These are phyloP conservation scores for Pharus latifolius DNA, from an alignment of 176 grass and related monocot genomes.

Conservation along the genomic window DNA sequence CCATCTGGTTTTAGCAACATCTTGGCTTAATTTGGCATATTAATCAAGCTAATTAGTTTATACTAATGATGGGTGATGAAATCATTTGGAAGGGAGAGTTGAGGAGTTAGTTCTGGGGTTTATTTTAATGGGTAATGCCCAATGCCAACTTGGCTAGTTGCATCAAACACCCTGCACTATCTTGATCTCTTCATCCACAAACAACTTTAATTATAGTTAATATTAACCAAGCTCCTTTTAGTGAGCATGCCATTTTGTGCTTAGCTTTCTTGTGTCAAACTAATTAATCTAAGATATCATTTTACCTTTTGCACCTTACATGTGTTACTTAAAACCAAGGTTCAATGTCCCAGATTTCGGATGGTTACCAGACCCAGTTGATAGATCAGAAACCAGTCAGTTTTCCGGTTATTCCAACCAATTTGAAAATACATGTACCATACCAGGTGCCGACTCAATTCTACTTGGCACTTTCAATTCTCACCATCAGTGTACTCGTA, in stretches of 20 bases:
- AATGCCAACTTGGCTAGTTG: conserved; percentile 38
- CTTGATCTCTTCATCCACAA: conserved; percentile 14
- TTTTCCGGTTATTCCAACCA: too few species aligned
- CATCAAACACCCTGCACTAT: conserved; percentile 17
- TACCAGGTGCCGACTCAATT: too few species aligned
- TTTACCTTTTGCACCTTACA: too few species aligned
- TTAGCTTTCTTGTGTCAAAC: conserved; percentile 12
- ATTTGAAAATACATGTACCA: too few species aligned
- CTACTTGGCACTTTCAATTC: too few species aligned
- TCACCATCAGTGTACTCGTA: too few species aligned
- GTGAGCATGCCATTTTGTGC: conserved; percentile 23
- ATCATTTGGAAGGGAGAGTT: conserved; percentile 29
- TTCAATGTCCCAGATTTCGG: too few species aligned
- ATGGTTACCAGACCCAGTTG: too few species aligned
- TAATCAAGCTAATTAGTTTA: too few species aligned
- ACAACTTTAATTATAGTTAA: conserved; percentile 20
- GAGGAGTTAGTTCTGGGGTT: conserved; percentile 31
- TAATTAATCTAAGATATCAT: not conserved
- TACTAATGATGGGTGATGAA: conserved; percentile 20
- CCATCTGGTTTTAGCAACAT: conserved; percentile 15
- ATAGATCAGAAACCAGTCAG: too few species aligned
- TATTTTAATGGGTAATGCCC: conserved; percentile 23
- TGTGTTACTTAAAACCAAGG: too few species aligned
- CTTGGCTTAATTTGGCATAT: conserved; percentile 18
- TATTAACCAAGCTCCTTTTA: too few species aligned